phyloP scores from a whole-genome alignment of 2,329 filamentous ascomycete genomes.

The Diaporthe eres region DNA sequence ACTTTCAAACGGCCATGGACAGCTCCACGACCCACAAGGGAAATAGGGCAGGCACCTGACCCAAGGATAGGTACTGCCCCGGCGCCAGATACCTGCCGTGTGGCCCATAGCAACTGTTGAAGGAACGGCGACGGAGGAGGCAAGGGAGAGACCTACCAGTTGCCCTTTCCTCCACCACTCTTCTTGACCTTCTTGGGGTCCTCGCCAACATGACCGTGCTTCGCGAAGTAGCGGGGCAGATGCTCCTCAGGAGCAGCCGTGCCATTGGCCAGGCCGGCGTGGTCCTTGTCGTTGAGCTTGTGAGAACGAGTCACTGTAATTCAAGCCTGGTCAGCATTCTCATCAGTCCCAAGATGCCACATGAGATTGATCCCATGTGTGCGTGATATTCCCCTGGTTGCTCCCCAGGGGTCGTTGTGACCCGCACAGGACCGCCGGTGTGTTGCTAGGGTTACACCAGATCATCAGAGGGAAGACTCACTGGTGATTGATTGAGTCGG shows the following conservation, averaged over 20 bases:
- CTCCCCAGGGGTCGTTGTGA: neutral
- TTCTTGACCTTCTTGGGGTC: constrained; percentile 98
- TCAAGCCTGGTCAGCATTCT: neutral
- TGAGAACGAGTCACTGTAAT: constrained; percentile 92
- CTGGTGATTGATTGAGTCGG: constrained; percentile 17
- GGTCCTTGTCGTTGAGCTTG: constrained; percentile 95
- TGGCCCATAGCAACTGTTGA: neutral
- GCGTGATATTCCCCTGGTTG: neutral
- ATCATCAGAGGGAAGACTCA: constrained; percentile 19
- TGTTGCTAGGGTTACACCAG: constrained; percentile 9
- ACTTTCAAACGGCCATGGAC: neutral
- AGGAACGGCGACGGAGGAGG: neutral
- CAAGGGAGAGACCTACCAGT: constrained; percentile 77
- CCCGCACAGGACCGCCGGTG: neutral
- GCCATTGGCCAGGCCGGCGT: constrained; percentile 83
- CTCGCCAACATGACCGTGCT: constrained; percentile 82
- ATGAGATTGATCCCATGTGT: neutral
- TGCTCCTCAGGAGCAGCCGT: constrained; percentile 78
- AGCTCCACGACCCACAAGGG: neutral
- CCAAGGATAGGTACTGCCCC: neutral
- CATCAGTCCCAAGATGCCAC: neutral
- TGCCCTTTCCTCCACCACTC: constrained; percentile 91
- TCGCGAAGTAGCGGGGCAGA: constrained; percentile 93
- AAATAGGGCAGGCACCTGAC: neutral
- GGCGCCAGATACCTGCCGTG: neutral